A percentile compares a stretch with the other conserved stretches of the same genome.
phyloP scores from a whole-genome alignment of 768 basidiomycete genomes.

The Trametes meyenii region DNA sequence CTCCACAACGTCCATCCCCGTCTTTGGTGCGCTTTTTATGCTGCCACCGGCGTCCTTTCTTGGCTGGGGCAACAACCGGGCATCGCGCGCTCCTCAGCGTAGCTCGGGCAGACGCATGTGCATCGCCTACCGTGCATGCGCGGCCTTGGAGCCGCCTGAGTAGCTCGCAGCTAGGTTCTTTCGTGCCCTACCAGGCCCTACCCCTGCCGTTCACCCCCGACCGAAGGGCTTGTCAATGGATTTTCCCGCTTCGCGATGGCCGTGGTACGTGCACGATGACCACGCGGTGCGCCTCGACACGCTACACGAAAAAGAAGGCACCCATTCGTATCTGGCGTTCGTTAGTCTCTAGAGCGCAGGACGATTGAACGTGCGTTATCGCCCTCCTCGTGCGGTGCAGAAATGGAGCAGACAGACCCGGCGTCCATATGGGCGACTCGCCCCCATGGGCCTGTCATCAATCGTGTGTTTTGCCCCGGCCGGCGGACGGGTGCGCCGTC shows the following conservation, averaged over 20 bases:
- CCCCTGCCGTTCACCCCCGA: too few relatives aligned
- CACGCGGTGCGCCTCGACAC: too few relatives aligned
- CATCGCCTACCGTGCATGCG: conserved; percentile 3
- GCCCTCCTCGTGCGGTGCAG: not conserved
- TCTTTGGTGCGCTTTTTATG: conserved; percentile 1
- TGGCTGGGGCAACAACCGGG: not conserved
- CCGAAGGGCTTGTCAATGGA: too few relatives aligned
- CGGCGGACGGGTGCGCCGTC: not conserved
- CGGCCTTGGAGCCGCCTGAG: not conserved
- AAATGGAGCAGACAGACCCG: not conserved
- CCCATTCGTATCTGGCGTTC: not conserved
- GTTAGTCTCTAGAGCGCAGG: not conserved
- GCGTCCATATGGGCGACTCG: conserved; percentile 6
- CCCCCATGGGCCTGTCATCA: conserved; percentile 1
- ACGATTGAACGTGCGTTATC: conserved; percentile 14
- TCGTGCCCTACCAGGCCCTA: not conserved
- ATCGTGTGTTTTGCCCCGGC: not conserved
- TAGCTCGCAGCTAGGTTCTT: not conserved
- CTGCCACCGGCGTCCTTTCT: not conserved
- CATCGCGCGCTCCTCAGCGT: not conserved
- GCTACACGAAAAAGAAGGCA: not conserved
- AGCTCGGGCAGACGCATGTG: conserved; percentile 8
- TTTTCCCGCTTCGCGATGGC: too few relatives aligned
- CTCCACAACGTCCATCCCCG: not conserved
- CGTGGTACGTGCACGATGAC: too few relatives aligned